These are phyloP conservation scores for Epichloe gansuensis DNA, from an alignment of 2,329 filamentous ascomycete genomes.

Conservation along the genomic window DNA sequence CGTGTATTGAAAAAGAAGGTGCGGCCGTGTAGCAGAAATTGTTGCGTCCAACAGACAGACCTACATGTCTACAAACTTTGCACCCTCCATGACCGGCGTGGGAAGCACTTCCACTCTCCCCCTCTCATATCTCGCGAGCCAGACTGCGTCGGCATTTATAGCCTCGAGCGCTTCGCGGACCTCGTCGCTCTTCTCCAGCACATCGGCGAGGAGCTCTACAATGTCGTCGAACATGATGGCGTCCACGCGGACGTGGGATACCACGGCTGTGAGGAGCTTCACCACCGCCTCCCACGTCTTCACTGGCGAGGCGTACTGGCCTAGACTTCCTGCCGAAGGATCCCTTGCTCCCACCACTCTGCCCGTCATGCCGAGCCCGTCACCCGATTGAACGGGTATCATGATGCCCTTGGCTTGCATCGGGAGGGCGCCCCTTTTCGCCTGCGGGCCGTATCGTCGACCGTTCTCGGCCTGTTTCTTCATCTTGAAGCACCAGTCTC, in stretches of 20 bases:
- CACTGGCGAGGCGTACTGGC: slow-evolving; percentile 46
- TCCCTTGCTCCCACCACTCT: slow-evolving; percentile 4
- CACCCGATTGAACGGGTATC: slow-evolving; percentile 19
- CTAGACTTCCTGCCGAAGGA: slow-evolving; percentile 27
- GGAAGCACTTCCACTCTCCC: slow-evolving; percentile 25
- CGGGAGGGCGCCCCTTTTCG: not conserved
- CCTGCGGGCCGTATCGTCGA: slow-evolving; percentile 5
- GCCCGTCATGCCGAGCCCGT: slow-evolving; percentile 10
- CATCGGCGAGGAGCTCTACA: slow-evolving; percentile 45
- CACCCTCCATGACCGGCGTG: slow-evolving; percentile 30
- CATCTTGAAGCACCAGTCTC: slow-evolving; percentile 32
- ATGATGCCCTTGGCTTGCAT: slow-evolving; percentile 12
- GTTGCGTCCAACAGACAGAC: too few relatives aligned
- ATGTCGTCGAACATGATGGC: slow-evolving; percentile 62
- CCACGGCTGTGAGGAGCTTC: slow-evolving; percentile 45
- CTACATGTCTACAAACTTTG: slow-evolving; percentile 23
- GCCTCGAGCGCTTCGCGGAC: slow-evolving; percentile 46
- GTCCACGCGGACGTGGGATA: slow-evolving; percentile 48
- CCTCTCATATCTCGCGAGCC: slow-evolving; percentile 46
- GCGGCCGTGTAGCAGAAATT: too few relatives aligned
- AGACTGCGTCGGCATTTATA: slow-evolving; percentile 64
- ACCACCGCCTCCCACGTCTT: slow-evolving; percentile 53
- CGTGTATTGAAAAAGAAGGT: too few relatives aligned
- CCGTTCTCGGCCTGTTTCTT: slow-evolving; percentile 26
- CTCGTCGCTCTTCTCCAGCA: slow-evolving; percentile 30